Conservation (phyloP, 805 yeast species). For the Kuraishia piskuri region DNA sequence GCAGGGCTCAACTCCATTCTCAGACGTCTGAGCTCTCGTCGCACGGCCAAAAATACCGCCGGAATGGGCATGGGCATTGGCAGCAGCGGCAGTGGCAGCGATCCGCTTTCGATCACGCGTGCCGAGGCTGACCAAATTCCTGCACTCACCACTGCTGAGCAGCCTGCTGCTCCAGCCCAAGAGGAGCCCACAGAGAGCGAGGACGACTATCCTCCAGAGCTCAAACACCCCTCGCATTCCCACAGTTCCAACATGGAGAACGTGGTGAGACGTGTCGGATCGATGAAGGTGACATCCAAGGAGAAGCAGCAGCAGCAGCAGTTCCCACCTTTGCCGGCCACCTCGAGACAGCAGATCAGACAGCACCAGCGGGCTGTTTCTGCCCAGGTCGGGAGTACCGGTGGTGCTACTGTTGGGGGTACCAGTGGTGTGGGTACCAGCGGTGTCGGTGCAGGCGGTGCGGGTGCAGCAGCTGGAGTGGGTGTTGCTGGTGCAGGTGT, state of each 20-base stretch:
- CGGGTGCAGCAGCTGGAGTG: too few relatives aligned
- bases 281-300: slow-evolving; percentile 51
- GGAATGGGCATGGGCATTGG: not conserved
- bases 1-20: not conserved
- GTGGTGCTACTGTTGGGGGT: too few relatives aligned
- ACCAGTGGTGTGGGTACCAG: not conserved
- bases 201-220: not conserved
- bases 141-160: slow-evolving; percentile 5
- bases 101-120: not conserved
- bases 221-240: not conserved
- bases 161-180: slow-evolving; percentile 2
- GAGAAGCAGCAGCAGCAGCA: slow-evolving; percentile 31
- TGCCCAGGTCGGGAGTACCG: slow-evolving; percentile 21
- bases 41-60: not conserved
- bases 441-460: not conserved
- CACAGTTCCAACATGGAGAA: slow-evolving; percentile 8
- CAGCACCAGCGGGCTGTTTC: slow-evolving; percentile 25
- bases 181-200: not conserved
- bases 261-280: slow-evolving; percentile 48
- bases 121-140: not conserved
- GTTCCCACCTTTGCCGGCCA: slow-evolving; percentile 19
- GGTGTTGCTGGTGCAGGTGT: too few relatives aligned
- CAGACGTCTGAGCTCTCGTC: not conserved
- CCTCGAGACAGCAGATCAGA: slow-evolving; percentile 15
- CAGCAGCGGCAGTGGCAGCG: not conserved